Conservation (phyloP, 345 rosid genomes). For the Eutrema japonicum region DNA sequence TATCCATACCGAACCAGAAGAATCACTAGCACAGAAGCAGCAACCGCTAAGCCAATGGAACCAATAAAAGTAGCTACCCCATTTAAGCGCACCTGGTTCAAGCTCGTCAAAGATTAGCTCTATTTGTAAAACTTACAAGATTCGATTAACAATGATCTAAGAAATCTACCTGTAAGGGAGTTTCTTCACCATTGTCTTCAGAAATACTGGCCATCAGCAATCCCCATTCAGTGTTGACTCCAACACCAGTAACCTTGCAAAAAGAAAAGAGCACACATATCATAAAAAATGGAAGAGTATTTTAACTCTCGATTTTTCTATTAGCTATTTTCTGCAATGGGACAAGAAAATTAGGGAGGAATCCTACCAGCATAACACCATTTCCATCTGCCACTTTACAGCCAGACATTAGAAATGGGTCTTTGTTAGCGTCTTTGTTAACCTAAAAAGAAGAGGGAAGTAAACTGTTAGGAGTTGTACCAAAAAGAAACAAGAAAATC, state of each 20-base stretch:
- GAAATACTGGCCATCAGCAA: conserved; percentile 96
- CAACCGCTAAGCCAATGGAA: conserved; percentile 80
- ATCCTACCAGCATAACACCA: conserved; percentile 86
- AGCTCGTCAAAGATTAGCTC: conserved; percentile 21
- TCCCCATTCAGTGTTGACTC: conserved; percentile 98
- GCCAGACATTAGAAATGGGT: conserved; percentile 97
- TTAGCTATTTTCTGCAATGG: neutral
- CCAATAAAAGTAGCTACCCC: conserved; percentile 98
- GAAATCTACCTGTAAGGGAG: conserved; percentile 86
- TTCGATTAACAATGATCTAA: neutral
- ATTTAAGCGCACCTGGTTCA: conserved; percentile 83
- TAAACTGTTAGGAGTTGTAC: conserved; percentile 8
- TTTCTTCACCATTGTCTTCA: conserved; percentile 98
- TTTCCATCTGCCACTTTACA: conserved; percentile 98
- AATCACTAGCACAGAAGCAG: conserved; percentile 73
- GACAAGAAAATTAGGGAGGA: neutral
- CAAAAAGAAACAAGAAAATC: neutral
- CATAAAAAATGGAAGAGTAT: neutral
- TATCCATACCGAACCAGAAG: conserved; percentile 71
- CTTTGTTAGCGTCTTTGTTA: conserved; percentile 71
- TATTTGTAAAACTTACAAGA: conserved; percentile 9
- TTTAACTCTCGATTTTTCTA: neutral
- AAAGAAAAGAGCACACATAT: conserved; percentile 18
- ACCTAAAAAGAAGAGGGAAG: conserved; percentile 52
- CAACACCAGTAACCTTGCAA: conserved; percentile 87